Percentiles rank a stretch among this genome's conserved stretches.
Evolutionary conservation across 2,329 filamentous ascomycete genomes (phyloP).

Genomic region (Rhinocladiella mackenziei): DNA sequence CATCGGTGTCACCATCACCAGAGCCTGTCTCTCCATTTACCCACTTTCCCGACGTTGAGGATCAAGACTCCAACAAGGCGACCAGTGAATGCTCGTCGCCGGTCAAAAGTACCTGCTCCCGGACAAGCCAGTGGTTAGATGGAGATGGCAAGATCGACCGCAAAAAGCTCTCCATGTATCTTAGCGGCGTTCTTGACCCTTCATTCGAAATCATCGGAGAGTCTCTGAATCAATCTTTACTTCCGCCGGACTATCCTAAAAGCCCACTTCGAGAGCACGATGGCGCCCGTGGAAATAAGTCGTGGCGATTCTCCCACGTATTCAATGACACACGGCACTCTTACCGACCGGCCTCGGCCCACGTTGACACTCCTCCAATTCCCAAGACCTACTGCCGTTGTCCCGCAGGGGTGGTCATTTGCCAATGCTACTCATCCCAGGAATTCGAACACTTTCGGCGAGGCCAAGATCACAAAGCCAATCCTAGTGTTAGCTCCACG

Average conservation of each 20-base stretch:
- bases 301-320: conserved; percentile 2
- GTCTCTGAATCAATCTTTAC: not conserved
- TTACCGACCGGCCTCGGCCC: not conserved
- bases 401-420: conserved; percentile 11
- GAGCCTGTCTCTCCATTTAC: too few relatives aligned
- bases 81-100: not conserved
- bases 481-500: conserved; percentile 20
- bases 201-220: conserved; percentile 11
- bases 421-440: conserved; percentile 13
- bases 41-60: too few relatives aligned
- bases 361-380: not conserved
- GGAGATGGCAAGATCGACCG: conserved; percentile 12
- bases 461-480: conserved; percentile 10
- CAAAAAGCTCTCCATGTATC: conserved; percentile 16
- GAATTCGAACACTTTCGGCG: conserved; percentile 18
- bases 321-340: conserved; percentile 2
- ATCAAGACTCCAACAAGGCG: not conserved
- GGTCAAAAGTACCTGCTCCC: conserved; percentile 6
- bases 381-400: conserved; percentile 5
- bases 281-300: not conserved
- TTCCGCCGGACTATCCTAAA: conserved; percentile 1
- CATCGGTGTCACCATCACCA: too few relatives aligned
- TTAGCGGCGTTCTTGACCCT: conserved; percentile 15
- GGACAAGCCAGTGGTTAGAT: conserved; percentile 15
- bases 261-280: conserved; percentile 3